Percentiles rank a stretch among this genome's conserved stretches.
These are phyloP conservation scores for Candida cerambycidarum DNA, from an alignment of 805 yeast species.

Conservation along the genomic window DNA sequence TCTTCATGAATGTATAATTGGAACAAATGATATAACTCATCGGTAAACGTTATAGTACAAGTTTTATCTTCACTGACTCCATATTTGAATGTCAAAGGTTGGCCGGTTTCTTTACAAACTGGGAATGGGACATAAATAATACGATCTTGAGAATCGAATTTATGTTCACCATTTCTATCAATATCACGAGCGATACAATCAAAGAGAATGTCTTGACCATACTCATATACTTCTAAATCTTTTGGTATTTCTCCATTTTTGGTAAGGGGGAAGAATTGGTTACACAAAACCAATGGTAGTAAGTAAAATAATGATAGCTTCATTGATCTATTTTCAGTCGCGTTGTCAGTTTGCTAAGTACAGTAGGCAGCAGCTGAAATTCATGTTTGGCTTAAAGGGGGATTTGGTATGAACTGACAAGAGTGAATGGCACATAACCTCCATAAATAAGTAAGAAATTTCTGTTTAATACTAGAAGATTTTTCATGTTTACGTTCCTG, in stretches of 20 bases:
- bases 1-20: slow-evolving; percentile 78
- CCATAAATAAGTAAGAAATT: no score
- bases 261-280: slow-evolving; percentile 38
- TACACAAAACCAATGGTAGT: slow-evolving; percentile 1
- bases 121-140: slow-evolving; percentile 62
- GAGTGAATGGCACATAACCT: no score
- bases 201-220: slow-evolving; percentile 46
- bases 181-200: slow-evolving; percentile 69
- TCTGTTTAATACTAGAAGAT: no score
- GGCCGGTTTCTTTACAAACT: slow-evolving; percentile 61
- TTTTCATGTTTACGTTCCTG: no score
- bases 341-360: background rate
- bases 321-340: slow-evolving; percentile 2
- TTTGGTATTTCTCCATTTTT: slow-evolving; percentile 37
- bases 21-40: slow-evolving; percentile 67
- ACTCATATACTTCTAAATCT: slow-evolving; percentile 34
- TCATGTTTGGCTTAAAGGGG: no score
- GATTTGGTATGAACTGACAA: no score
- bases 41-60: slow-evolving; percentile 63
- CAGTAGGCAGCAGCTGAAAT: background rate
- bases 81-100: slow-evolving; percentile 56
- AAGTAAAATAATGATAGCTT: background rate
- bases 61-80: slow-evolving; percentile 50
- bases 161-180: slow-evolving; percentile 69
- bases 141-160: slow-evolving; percentile 59